Base-by-base conservation (phyloP, 306 rosid species). In the Spatholobus suberectus region DNA sequence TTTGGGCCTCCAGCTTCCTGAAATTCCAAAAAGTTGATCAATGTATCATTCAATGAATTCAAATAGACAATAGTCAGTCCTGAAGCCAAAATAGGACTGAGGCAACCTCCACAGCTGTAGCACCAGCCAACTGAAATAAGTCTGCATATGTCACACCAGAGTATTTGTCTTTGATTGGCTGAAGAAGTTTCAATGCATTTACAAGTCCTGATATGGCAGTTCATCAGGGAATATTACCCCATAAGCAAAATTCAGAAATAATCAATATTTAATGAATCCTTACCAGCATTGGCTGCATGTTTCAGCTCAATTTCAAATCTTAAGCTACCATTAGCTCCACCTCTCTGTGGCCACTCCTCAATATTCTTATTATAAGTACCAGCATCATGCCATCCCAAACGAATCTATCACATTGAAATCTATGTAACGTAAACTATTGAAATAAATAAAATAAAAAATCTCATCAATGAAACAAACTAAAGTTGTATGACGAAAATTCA, bases 1-100 rank as follows among this genome's bases (percentile, higher is more conserved):
- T 94, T 94, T 24, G 98, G 98, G 68, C 99, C 99, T 77, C 99
- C 99, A 18, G 97, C 97, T 62, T 94, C 99, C 99, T 96, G 85
- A 84, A 81, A 75, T 69, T 63, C 71, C 23, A 80, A 40, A 71
- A 69, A 69, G 54, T n/a, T 13, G 2, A 67, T 84, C 79, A 85
- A 57, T 73, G 44, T 67, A 77, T 44, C 24, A 49, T 57, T 66
- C 52, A 52, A 54, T 62, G 47, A 73, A 70, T 78, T 73, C 46
- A 38, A 17, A 61, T 52, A 32, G 47, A 52, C 41, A 41, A 67
- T 5, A 17, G 55, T 27, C 29, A 85, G 68, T 78, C 72, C 73
- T 14, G 62, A 69, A 77, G 80, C 46, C 40, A 70, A 76, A 55
- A 44, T 62, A 88, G 38, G 57, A 77, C 75, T 9, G 54, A 80